Percentiles rank a stretch among this genome's conserved stretches.
Evolutionary conservation across 2,329 filamentous ascomycete genomes (phyloP).

Genomic region (Didymella keratinophila): DNA sequence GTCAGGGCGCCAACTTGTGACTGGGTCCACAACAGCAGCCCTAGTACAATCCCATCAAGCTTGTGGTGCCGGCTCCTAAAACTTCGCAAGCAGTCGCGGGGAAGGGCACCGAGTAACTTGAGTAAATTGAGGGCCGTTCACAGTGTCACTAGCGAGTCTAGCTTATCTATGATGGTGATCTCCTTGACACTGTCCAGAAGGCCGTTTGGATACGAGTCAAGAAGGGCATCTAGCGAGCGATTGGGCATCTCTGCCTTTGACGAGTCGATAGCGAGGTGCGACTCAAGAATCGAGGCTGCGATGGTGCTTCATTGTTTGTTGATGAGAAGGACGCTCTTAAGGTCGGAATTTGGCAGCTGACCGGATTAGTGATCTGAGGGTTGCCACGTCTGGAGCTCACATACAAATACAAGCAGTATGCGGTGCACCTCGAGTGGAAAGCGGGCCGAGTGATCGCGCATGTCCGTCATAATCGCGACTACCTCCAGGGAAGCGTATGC

Average conservation of each 20-base stretch:
- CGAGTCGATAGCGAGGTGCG: background rate
- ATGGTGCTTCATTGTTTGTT: background rate
- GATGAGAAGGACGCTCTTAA: background rate
- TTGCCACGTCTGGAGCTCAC: too few relatives aligned
- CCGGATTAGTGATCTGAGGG: too few relatives aligned
- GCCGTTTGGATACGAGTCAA: background rate
- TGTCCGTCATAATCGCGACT: background rate
- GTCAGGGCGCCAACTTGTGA: background rate
- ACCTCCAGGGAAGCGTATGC: too few relatives aligned
- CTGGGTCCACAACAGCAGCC: background rate
- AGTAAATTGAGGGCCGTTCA: background rate
- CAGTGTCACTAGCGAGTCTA: background rate
- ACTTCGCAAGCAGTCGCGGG: background rate
- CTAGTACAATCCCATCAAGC: background rate
- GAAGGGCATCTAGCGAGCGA: background rate
- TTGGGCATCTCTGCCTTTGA: too few relatives aligned
- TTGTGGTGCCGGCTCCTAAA: background rate
- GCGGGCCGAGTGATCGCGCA: background rate
- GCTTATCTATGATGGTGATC: background rate
- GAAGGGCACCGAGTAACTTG: background rate
- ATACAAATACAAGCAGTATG: background rate
- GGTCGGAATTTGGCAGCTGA: background rate
- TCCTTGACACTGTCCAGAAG: background rate
- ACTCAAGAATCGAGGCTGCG: background rate
- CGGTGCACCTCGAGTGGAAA: background rate